Evolutionary conservation across 441 rosid genomes (phyloP), one percentile per base, ranked within the genome.

Genomic region (Syzygium malaccense): DNA sequence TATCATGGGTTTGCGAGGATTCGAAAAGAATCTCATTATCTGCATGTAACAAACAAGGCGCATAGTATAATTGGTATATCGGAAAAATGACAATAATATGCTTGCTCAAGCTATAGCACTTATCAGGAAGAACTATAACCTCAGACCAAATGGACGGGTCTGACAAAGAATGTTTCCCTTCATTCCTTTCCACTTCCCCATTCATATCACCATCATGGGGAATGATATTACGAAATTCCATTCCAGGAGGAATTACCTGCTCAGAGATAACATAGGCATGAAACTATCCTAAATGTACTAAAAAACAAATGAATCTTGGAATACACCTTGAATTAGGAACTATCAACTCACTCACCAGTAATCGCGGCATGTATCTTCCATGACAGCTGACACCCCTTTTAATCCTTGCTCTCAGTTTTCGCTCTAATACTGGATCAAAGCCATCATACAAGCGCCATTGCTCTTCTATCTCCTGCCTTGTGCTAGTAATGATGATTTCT

Each of bases 381-480:
- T 85, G 49, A 85, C 87, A 85, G 87, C 66, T 85, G 62, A 85
- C 87, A 0, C 41, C 57, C 49, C 87, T 56, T n/a, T 85, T 85
- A 41, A 85, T 85, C 68, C 87, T 55, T 13, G 87, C 87, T 53
- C 87, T 85, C 4, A 85, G 62, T 19, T 85, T 85, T 58, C 49
- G 58, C 64, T 85, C 87, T 28, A 85, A 85, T 56, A 85, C 64
- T 30, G 66, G 87, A 85, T 85, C 87, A 85, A 85, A 85, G 64
- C 66, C 87, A 56, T 85, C 87, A 55, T 85, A 85, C 87, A 85
- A 55, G 53, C 87, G 66, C 87, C 87, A 85, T 37, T 85, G 87
- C 49, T 55, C 66, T 30, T 55, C 87, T 26, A 85, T 85, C 64
- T 85, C 87, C 64, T 85, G 87, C 87, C 87, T 85, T 2, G 87